Evolutionary conservation across 208 protist species (phyloP).

Genomic region (Crithidia fasciculata): DNA sequence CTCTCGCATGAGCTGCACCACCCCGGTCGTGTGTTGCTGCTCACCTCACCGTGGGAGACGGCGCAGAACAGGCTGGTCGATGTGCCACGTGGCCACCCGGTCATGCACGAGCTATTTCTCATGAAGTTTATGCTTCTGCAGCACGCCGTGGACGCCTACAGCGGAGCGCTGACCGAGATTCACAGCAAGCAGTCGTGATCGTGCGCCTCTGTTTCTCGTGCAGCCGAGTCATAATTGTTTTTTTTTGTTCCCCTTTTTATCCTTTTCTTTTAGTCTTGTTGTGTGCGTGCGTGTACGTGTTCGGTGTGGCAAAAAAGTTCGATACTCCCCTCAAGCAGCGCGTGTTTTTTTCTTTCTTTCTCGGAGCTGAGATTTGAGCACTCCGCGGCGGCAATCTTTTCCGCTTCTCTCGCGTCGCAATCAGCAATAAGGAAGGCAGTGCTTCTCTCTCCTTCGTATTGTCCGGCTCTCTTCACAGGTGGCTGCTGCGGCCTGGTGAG

Average conservation of each 20-base stretch:
- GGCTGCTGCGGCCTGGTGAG: too few relatives aligned
- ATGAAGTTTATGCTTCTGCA: slow-evolving; percentile 50
- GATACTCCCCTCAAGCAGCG: not conserved
- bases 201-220: not conserved
- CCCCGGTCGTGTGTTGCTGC: slow-evolving; percentile 58
- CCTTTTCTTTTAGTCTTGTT: not conserved
- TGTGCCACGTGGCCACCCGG: slow-evolving; percentile 54
- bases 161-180: slow-evolving; percentile 28
- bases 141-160: slow-evolving; percentile 59
- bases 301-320: not conserved
- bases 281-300: not conserved
- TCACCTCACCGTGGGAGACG: slow-evolving; percentile 52
- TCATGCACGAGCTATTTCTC: slow-evolving; percentile 65
- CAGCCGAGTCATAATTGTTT: not conserved
- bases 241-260: slow-evolving; percentile 7
- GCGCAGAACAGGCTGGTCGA: slow-evolving; percentile 55
- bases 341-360: not conserved
- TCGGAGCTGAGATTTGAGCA: too few relatives aligned
- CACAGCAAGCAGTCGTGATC: not conserved
- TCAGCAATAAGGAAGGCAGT: too few relatives aligned
- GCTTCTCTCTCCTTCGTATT: too few relatives aligned
- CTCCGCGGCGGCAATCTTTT: too few relatives aligned
- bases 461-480: too few relatives aligned
- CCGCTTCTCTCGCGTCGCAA: too few relatives aligned
- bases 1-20: slow-evolving; percentile 62